Evolutionary conservation across 345 rosid genomes (phyloP).

Genomic region (Brassica rapa): DNA sequence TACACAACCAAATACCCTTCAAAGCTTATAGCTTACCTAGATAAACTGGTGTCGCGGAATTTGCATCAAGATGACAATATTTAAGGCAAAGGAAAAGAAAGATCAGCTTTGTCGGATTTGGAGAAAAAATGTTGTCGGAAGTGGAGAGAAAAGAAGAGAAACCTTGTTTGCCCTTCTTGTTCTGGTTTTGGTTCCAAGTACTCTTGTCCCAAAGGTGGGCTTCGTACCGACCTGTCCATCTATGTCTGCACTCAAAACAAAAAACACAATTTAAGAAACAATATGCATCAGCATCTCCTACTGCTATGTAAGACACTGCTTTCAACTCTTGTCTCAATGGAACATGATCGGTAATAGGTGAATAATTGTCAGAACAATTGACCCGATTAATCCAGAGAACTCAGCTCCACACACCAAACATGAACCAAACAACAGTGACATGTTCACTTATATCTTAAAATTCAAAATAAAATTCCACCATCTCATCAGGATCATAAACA

Average conservation of each 20-base stretch:
- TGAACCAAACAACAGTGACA: neutral
- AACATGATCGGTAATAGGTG: neutral
- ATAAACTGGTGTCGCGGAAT: constrained; percentile 62
- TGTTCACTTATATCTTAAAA: neutral
- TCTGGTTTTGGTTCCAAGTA: constrained; percentile 99
- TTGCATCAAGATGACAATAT: constrained; percentile 40
- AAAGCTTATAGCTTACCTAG: constrained; percentile 57
- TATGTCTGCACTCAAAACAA: constrained; percentile 56
- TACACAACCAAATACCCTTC: constrained; percentile 11
- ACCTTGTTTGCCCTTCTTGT: constrained; percentile 99
- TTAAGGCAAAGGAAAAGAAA: constrained; percentile 11
- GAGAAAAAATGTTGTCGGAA: neutral
- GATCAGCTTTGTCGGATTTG: constrained; percentile 42
- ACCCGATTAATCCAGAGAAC: too few relatives aligned
- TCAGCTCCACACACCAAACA: neutral
- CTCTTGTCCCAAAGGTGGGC: constrained; percentile 99
- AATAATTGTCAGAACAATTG: neutral
- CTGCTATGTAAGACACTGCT: neutral
- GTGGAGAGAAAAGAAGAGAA: constrained; percentile 17
- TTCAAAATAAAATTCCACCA: constrained; percentile 3
- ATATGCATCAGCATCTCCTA: constrained; percentile 12
- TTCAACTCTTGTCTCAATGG: neutral
- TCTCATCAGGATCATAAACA: neutral
- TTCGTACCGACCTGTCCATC: constrained; percentile 99
- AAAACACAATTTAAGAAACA: neutral